A percentile compares a stretch with the other conserved stretches of the same genome.
Evolutionary conservation across 495 filamentous ascomycete species (phyloP).

Genomic region (Penicillium ucsense): DNA sequence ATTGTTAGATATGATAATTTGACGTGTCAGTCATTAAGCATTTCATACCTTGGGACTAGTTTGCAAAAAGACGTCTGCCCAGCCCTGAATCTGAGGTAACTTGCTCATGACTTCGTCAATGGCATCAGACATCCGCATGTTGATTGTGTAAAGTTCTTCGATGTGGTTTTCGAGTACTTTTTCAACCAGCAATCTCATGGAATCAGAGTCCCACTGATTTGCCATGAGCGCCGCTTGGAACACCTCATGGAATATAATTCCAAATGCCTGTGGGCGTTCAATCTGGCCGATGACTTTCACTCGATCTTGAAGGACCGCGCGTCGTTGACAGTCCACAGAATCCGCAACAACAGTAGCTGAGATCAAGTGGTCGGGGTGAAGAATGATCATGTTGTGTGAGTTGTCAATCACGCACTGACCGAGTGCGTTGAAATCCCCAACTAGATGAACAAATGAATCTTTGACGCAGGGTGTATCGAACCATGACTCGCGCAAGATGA

Average conservation of each 20-base stretch:
- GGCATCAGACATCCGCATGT: slow-evolving; percentile 60
- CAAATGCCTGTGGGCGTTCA: slow-evolving; percentile 72
- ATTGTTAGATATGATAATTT: slow-evolving; percentile 2
- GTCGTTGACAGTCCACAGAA: slow-evolving; percentile 78
- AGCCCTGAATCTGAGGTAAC: slow-evolving; percentile 63
- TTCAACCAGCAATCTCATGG: slow-evolving; percentile 53
- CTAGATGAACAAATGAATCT: slow-evolving; percentile 72
- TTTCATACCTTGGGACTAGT: slow-evolving; percentile 55
- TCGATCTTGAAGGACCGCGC: slow-evolving; percentile 86
- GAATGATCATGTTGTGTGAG: slow-evolving; percentile 70
- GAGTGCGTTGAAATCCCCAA: slow-evolving; percentile 61
- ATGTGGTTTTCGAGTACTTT: slow-evolving; percentile 58
- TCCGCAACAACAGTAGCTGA: slow-evolving; percentile 91
- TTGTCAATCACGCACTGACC: slow-evolving; percentile 70
- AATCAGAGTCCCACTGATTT: slow-evolving; percentile 69
- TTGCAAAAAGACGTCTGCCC: slow-evolving; percentile 75
- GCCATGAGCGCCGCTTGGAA: slow-evolving; percentile 82
- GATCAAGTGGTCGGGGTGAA: slow-evolving; percentile 92
- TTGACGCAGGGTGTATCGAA: slow-evolving; percentile 61
- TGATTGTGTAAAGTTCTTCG: slow-evolving; percentile 78
- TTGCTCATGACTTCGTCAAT: slow-evolving; percentile 69
- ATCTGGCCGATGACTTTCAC: slow-evolving; percentile 78
- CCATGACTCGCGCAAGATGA: slow-evolving; percentile 82
- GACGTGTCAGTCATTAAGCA: background rate
- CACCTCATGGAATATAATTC: slow-evolving; percentile 84